Base-by-base conservation (phyloP, 257 asterid species). In the Nicotiana attenuata region DNA sequence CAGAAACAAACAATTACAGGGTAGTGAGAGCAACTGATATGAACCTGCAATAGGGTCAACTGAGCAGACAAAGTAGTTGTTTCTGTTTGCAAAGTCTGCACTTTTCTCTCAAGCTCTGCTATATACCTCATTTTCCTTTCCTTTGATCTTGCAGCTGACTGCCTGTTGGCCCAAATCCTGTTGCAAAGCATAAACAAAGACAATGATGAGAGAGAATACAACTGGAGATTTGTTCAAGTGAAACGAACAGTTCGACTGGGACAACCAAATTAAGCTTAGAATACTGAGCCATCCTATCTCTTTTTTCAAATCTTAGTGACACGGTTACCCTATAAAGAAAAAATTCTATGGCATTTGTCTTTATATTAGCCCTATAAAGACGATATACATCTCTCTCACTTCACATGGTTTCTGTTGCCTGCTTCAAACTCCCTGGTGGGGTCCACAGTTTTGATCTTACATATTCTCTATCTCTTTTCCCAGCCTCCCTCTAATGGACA, bases 91-190 rank as follows among this genome's bases (percentile, higher is more conserved):
- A 96, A 85, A 56, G 97, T 89, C 85, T 93, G 98, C 81, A 96
- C 97, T 87, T 96, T 94, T 89, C 98, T 93, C 89, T 96, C 99
- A 85, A 96, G 98, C 88, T 96, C 99, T 35, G 93, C 92, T 82
- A 96, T 96, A 87, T 96, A 96, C 78, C 99, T 92, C 98, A 96
- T 94, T 85, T 96, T 96, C 85, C 99, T 89, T 85, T 96, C 99
- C 88, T 96, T 94, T 75, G 99, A 96, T 87, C 99, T 90, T 33
- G 98, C 98, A 56, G 99, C 99, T 26, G 99, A 96, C 87, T 96
- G 99, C 88, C 99, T 96, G 83, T 96, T 96, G 75, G 99, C 99
- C 98, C 99, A 96, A 85, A 96, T 93, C 92, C 98, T 94, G 86
- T 84, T 60, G 59, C 81, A 79, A 66, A 52, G 55, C 14, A 80